These are phyloP conservation scores for Odontarrhena argentea DNA, from an alignment of 345 rosid species.

Conservation along the genomic window DNA sequence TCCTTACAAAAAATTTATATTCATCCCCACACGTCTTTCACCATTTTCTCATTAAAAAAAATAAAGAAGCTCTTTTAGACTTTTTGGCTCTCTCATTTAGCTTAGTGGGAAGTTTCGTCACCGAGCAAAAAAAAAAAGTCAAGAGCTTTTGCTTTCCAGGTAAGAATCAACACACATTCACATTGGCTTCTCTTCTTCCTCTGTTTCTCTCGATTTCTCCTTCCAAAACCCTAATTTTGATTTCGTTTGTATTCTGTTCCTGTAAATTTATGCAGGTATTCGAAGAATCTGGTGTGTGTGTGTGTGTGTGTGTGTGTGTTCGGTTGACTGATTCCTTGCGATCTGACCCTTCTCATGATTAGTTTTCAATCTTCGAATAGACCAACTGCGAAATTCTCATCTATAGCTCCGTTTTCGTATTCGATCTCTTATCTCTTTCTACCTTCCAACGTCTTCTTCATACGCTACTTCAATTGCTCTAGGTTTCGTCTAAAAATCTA, in stretches of 20 bases:
- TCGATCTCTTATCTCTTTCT: conserved; percentile 59
- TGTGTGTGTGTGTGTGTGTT: conserved; percentile 19
- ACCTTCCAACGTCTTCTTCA: conserved; percentile 71
- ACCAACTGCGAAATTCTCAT: conserved; percentile 49
- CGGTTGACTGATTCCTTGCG: conserved; percentile 31
- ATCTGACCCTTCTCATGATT: conserved; percentile 75
- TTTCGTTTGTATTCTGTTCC: conserved; percentile 13
- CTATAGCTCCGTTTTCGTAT: conserved; percentile 48
- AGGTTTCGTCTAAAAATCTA: conserved; percentile 86
- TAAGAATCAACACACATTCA: conserved; percentile 15
- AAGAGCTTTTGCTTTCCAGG: conserved; percentile 42
- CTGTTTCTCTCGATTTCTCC: conserved; percentile 13
- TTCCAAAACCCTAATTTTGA: conserved; percentile 5
- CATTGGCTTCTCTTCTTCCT: background rate
- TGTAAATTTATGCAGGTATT: conserved; percentile 15
- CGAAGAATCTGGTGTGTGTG: conserved; percentile 13
- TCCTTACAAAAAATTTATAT: background rate
- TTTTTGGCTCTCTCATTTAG: conserved; percentile 26
- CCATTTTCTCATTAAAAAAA: background rate
- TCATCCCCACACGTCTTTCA: conserved; percentile 34
- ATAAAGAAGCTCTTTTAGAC: background rate
- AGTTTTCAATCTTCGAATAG: conserved; percentile 59
- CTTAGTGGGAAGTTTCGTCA: conserved; percentile 33
- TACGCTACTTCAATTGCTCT: conserved; percentile 73
- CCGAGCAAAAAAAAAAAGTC: conserved; percentile 27